These are phyloP conservation scores for Purpureocillium lavendulum DNA, from an alignment of 2,329 filamentous ascomycete genomes.

Conservation along the genomic window DNA sequence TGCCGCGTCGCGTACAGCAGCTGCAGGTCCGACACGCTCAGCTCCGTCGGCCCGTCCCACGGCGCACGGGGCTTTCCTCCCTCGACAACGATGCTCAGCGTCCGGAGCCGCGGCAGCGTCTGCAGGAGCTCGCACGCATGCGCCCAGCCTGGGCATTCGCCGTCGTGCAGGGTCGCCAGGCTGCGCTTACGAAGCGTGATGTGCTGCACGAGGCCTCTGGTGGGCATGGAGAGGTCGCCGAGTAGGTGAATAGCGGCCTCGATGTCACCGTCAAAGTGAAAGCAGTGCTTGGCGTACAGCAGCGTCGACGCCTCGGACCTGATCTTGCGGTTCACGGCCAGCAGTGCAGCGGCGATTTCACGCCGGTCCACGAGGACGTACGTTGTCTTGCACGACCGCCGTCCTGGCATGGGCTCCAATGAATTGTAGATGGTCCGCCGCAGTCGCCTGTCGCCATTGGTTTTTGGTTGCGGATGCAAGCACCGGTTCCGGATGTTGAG, in stretches of 20 bases:
- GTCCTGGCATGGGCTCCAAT: slow-evolving; percentile 28
- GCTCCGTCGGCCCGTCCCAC: slow-evolving; percentile 40
- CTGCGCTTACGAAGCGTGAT: slow-evolving; percentile 47
- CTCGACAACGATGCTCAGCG: slow-evolving; percentile 43
- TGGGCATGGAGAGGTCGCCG: slow-evolving; percentile 41
- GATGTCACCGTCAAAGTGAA: slow-evolving; percentile 51
- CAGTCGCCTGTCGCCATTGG: slow-evolving; percentile 6
- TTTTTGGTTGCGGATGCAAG: slow-evolving; percentile 22
- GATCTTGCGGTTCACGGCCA: slow-evolving; percentile 37
- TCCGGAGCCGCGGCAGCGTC: slow-evolving; percentile 27
- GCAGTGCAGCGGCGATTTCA: slow-evolving; percentile 32
- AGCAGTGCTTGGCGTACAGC: slow-evolving; percentile 47
- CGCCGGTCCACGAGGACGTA: slow-evolving; percentile 27
- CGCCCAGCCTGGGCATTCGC: slow-evolving; percentile 41
- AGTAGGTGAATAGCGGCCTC: slow-evolving; percentile 55
- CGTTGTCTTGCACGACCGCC: slow-evolving; percentile 41
- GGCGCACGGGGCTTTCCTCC: slow-evolving; percentile 41
- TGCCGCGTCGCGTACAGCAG: slow-evolving; percentile 34
- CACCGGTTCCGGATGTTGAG: slow-evolving; percentile 33
- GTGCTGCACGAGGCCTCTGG: slow-evolving; percentile 36
- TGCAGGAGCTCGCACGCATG: slow-evolving; percentile 41
- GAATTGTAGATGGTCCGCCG: slow-evolving; percentile 31
- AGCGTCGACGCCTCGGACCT: slow-evolving; percentile 47
- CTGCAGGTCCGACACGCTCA: slow-evolving; percentile 37
- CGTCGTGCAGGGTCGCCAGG: slow-evolving; percentile 29